Conservation (phyloP, 2,329 filamentous ascomycete genomes). For the Davidsoniella virescens region DNA sequence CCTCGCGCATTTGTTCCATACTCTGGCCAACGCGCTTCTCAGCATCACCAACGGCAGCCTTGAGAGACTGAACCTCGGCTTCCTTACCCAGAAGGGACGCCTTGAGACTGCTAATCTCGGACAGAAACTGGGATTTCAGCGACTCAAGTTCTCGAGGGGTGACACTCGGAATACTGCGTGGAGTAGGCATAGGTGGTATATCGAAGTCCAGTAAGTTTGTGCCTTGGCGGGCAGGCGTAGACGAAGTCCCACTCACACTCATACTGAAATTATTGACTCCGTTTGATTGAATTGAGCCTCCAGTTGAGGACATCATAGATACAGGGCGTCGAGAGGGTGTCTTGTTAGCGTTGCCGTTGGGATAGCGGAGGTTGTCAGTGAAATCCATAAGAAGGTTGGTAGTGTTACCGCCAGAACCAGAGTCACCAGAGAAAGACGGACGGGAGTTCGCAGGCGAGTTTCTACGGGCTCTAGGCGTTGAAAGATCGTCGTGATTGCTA, state of each 20-base stretch:
- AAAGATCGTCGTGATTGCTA: conserved; percentile 4
- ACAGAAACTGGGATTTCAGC: conserved; percentile 77
- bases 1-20: conserved; percentile 68
- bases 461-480: conserved; percentile 27
- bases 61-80: conserved; percentile 75
- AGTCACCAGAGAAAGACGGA: conserved; percentile 25
- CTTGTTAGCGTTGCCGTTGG: conserved; percentile 15
- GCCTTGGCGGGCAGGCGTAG: conserved; percentile 38
- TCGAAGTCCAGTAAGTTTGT: conserved; percentile 61
- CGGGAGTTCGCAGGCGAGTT: conserved; percentile 28
- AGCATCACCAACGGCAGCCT: conserved; percentile 74
- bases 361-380: conserved; percentile 50
- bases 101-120: conserved; percentile 86
- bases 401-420: conserved; percentile 31
- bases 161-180: conserved; percentile 76
- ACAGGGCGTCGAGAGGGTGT: conserved; percentile 21
- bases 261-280: neutral
- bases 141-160: conserved; percentile 86
- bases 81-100: conserved; percentile 86
- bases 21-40: conserved; percentile 83
- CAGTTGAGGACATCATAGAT: conserved; percentile 13
- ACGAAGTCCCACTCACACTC: conserved; percentile 16
- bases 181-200: conserved; percentile 83
- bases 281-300: neutral
- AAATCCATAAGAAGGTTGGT: conserved; percentile 77